Base-by-base conservation (phyloP, 2,329 filamentous ascomycete species). In the Verticillium nonalfalfae region DNA sequence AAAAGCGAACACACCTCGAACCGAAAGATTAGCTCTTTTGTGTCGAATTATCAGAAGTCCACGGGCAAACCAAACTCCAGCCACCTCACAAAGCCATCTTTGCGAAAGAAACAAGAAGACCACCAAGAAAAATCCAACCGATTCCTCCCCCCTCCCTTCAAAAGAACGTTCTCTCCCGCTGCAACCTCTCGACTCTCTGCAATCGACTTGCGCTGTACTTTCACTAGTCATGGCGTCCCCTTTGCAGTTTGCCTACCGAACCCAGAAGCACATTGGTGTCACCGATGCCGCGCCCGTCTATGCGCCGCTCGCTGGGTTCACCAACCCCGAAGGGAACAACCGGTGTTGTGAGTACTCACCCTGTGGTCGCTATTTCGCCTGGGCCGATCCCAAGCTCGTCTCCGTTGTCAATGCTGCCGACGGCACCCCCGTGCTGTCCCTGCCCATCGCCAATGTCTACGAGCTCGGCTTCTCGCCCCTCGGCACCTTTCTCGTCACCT, bases 181-280 rank as follows among this genome's bases (percentile, higher is more conserved):
- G 26, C 26, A 26, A 26, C 59, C 38, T 55, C 57, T 56, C 68
- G 62, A 57, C 56, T 58, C 4, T 26, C 68, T 73, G 69, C 68
- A 63, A 63, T 65, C 61, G 69, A 69, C 69, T 70, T 66, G 63
- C 68, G 71, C 88, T 90, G 90, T 92, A 83, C 90, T 93, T 93
- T 92, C 74, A 88, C 86, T 93, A 93, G 90, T 88, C 86, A 97
- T 97, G 93, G 90, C 91, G 76, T 88, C 84, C 83, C 88, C 91
- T 73, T 90, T 94, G 80, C 94, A 97, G 87, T 90, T 97, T 87
- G 91, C 92, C 79, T 97, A 90, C 85, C 92, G 95, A 80, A 97
- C 95, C 77, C 90, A 93, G 79, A 98, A 97, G 87, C 89, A 88
- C 77, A 93, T 99, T 81, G 93, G 93, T 72, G 83, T 98, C 78